Conservation (phyloP, 1,139 yeast genomes). For the Zygosaccharomyces pseudobailii region DNA sequence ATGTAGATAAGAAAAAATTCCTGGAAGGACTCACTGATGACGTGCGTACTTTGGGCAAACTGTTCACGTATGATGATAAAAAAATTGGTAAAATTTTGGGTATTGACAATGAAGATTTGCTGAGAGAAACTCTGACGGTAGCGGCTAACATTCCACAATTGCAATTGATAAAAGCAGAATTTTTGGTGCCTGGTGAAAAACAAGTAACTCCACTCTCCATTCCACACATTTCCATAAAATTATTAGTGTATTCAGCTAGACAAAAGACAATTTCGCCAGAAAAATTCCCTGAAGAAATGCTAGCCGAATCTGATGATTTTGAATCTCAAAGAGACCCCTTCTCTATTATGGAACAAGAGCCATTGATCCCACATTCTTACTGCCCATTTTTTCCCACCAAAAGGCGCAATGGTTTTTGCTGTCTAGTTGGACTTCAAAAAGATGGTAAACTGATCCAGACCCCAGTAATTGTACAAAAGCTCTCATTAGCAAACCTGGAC, state of each 20-base stretch:
- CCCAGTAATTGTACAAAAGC: conserved; percentile 49
- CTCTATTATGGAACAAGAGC: conserved; percentile 58
- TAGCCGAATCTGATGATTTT: conserved; percentile 50
- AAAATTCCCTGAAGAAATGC: conserved; percentile 37
- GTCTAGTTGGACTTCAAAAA: conserved; percentile 61
- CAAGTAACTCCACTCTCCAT: conserved; percentile 67
- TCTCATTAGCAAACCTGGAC: conserved; percentile 27
- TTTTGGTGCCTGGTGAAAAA: conserved; percentile 85
- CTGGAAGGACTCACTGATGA: conserved; percentile 39
- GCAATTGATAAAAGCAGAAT: conserved; percentile 64
- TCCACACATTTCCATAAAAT: conserved; percentile 71
- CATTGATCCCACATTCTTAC: conserved; percentile 55
- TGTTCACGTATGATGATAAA: conserved; percentile 52
- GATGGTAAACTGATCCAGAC: conserved; percentile 76
- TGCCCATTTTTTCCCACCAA: conserved; percentile 73
- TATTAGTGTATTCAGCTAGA: conserved; percentile 65
- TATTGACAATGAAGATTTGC: conserved; percentile 43
- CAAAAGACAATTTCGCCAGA: conserved; percentile 41
- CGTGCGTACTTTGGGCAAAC: conserved; percentile 60
- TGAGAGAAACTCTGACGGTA: conserved; percentile 49
- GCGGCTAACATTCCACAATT: conserved; percentile 68
- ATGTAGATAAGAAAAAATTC: conserved; percentile 44
- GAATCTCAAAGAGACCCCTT: conserved; percentile 71
- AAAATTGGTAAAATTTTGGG: conserved; percentile 57
- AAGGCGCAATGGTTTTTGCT: conserved; percentile 58